Base-by-base conservation (phyloP, 2,329 filamentous ascomycete genomes). In the Alternaria sp. region DNA sequence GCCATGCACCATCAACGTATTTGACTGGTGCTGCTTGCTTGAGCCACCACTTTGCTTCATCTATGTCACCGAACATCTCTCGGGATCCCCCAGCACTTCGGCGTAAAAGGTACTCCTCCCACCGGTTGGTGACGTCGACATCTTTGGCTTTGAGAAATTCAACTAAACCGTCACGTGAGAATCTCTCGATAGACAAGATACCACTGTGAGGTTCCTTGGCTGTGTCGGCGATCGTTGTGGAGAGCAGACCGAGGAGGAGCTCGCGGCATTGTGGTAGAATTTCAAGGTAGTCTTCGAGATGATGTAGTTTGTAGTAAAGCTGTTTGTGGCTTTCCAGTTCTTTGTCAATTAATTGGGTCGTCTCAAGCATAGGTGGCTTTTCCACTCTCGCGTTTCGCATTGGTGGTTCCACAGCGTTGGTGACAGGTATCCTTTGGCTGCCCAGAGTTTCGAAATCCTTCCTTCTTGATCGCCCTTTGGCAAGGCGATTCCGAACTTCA, bases 1-100 rank as follows among this genome's bases (percentile, higher is more conserved):
- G 68, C 82, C 82, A 84, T 10, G 81, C 79, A 2, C 82, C 82
- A 53, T 84, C 82, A 4, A 83, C 80, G 41, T 78, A 78, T 60
- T 83, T 82, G 44, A 81, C 71, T 4, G 80, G 80, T 8, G 80
- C 77, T 46, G 72, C 71, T 59, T 79, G 67, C 46, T 72, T 74
- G 49, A 82, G 72, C 77, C 77, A 82, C 56, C 71, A 69, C 46
- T 73, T 65, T n/a, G 80, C 80, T 51, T 75, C 73, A 8, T 76
- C 68, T 13, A 62, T 70, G 48, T 77, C 68, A 6, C 53, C 51
- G 41, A 81, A 72, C 28, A 81, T 65, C 62, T 81, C 78, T 13
- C 71, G 70, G 8, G 63, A 54, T 24, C 73, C 69, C 21, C 79
- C 77, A 14, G 64, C 59, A 59, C 65, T 72, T 17, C 78, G 70